Evolutionary conservation across 805 yeast species (phyloP).

Genomic region (Alloascoidea hylecoeti): DNA sequence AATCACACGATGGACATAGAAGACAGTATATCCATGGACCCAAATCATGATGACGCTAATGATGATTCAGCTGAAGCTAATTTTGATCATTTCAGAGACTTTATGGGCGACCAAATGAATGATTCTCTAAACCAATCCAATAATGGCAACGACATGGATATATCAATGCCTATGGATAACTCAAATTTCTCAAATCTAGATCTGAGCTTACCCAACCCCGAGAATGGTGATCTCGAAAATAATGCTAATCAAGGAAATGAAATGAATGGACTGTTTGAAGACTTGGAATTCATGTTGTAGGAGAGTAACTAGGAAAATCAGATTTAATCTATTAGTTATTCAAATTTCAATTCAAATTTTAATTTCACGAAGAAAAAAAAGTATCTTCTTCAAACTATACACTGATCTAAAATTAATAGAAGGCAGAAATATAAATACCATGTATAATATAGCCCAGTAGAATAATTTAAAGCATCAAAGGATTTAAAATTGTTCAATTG

Average conservation of each 20-base stretch:
- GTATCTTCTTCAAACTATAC: too few relatives aligned
- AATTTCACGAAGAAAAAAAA: too few relatives aligned
- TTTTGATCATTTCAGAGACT: background rate
- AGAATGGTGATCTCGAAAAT: background rate
- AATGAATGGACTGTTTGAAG: background rate
- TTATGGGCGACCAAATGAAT: background rate
- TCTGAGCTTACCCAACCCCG: background rate
- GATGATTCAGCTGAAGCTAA: too few relatives aligned
- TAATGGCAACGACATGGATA: background rate
- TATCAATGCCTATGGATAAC: too few relatives aligned
- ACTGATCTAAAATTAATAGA: too few relatives aligned
- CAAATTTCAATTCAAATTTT: too few relatives aligned
- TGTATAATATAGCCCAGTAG: too few relatives aligned
- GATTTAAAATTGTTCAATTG: too few relatives aligned
- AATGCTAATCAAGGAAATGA: background rate
- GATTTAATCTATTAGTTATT: too few relatives aligned
- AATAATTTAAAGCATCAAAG: too few relatives aligned
- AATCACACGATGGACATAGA: too few relatives aligned
- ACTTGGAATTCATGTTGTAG: background rate
- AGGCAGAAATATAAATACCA: too few relatives aligned
- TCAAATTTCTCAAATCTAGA: background rate
- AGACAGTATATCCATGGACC: background rate
- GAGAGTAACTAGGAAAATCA: background rate
- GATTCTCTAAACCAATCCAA: background rate
- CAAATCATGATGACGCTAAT: background rate